Evolutionary conservation across 2,329 filamentous ascomycete genomes (phyloP), one percentile per base, ranked within the genome.

Genomic region (Colletotrichum cordylinicola): DNA sequence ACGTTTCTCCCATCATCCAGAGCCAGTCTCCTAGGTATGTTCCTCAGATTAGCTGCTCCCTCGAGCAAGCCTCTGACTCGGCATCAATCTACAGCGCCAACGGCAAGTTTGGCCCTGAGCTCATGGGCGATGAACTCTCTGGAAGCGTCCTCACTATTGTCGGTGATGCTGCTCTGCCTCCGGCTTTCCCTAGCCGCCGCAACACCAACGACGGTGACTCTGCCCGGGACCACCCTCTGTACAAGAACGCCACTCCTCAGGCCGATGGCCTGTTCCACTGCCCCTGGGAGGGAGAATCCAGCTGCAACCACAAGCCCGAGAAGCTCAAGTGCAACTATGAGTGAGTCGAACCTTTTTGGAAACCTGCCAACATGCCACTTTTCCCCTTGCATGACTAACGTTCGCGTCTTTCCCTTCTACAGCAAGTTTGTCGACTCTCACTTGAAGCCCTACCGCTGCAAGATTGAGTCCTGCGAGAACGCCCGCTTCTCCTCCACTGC

Each of bases 271-370:
- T 98, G 75, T 98, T 97, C 87, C 95, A 98, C 87, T 98, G 96
- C 89, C 96, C 96, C 8, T 97, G 94, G 89, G 93, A 94, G 84
- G 94, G 92, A 80, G 89, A 93, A 76, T 74, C 86, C 37, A 88
- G 84, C 82, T 98, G 96, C 91, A 94, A 91, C 85, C 96, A 98
- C 92, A 94, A 95, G 87, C 92, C 96, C 55, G 97, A 98, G 82
- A 97, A 98, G 88, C 94, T 98, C 80, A 98, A 98, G 91, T 98
- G 96, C 93, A 98, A 98, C 87, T 98, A 98, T 84, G 96, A 98
- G 96, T 98, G 93, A 91, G 95, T 87, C 29, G 27, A 21, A 27
- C 58, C 21, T 39, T 52, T 24, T 58, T 69, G 48, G 31, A 33
- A 33, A 27, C 48, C 24, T 66, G 72, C 6, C 61, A 15, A 18